Evolutionary conservation across 805 yeast species (phyloP), one percentile per base, ranked within the genome.

Genomic region (Candida jianshihensis): DNA sequence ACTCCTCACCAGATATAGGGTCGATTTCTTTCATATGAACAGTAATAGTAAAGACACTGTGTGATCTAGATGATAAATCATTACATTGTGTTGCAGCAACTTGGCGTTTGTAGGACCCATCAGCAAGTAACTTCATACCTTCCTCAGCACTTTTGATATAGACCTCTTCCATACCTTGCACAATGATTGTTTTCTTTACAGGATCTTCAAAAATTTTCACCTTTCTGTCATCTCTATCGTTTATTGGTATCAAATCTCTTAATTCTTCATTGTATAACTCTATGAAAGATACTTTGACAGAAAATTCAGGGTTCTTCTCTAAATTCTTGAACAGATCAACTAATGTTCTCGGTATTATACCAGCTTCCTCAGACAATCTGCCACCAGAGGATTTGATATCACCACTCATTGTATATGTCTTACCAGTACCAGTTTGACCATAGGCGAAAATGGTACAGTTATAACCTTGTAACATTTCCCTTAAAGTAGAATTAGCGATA

Each of bases 401-500:
- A 6, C 94, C 92, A 6, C 81, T 73, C 88, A 75, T 74, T 6
- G 81, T 63, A 50, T 75, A 74, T 0, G 95, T 84, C 50, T 84
- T 85, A 14, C 94, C 94, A 0, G 92, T 81, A 8, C 94, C 95
- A 0, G 94, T 85, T 56, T 84, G 94, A 1, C 95, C 95, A 60
- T 87, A 86, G 0, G 94, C 92, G 51, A 85, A 73, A 11, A 84
- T 70, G 0, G 94, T 81, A 41, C 86, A 85, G 51, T 84, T 84
- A 51, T 79, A 81, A 15, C 88, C 90, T 24, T 68, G 60, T 31
- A 85, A 54, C 54, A 83, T 67, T 39, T 87, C 94, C n/a, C 68
- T 63, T 4, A 78, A 59, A 14, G 73, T 63, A 11, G 70, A 68
- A 28, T 65, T 56, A 0, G 87, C 89, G 9, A 79, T 78, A 3